Base-by-base conservation (phyloP, 2,329 filamentous ascomycete species). In the Penicillium fuscoglaucum region DNA sequence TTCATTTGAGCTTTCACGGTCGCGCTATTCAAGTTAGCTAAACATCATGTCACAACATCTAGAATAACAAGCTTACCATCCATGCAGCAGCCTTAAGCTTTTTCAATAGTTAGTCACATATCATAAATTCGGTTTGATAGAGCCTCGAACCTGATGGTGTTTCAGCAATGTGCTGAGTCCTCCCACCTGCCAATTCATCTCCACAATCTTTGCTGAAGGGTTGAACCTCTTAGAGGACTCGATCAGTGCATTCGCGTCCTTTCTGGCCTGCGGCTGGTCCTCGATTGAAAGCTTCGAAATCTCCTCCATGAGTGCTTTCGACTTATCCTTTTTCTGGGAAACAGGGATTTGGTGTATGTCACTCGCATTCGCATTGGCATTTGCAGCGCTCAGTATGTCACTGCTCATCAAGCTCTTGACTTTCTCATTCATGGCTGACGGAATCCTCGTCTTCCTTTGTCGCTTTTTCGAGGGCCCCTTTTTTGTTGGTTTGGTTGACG, bases 121-220 rank as follows among this genome's bases (percentile, higher is more conserved):
- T 31, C 15, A 6, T 19, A 7, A 26, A 8, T 43, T 19, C 9
- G 24, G 43, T 1, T 9, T 44, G 15, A 43, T 7, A 49, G 9
- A 24, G 24, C 9, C 10, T 28, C 61, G 19, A 55, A 72, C 72
- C 66, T 78, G 76, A 55, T 76, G 70, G 55, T 74, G 65, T 41
- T 70, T 73, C 5, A 78, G 54, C 21, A 69, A 70, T 2, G 70
- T 70, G 12, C 66, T 67, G 58, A 78, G 67, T 2, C 71, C 69
- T 29, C 61, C 64, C 3, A 75, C 66, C 28, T 58, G 64, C 72
- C 73, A 78, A 0, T 68, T 69, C 15, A 68, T 56, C 1, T 68
- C 68, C 47, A 76, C 69, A 26, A 59, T 58, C 53, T 52, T 70
- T 0, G 72, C 67, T 1, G 47, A 48, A 8, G 58, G 60, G 0